Base-by-base conservation (phyloP, 805 yeast genomes). In the Saturnispora serradocipensis region DNA sequence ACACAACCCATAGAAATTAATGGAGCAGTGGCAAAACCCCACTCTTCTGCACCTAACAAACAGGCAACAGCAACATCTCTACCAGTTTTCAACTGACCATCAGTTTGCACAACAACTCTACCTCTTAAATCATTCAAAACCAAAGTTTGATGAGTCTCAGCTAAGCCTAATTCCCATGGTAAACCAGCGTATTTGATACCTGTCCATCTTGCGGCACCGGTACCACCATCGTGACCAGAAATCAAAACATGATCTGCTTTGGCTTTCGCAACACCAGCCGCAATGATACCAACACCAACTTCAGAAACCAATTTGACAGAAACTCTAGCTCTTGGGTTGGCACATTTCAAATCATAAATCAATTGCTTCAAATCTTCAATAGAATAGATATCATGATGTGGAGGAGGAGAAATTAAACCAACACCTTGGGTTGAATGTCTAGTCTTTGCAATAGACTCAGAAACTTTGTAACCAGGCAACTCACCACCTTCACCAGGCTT, bases 401-500 rank as follows among this genome's bases (percentile, higher is more conserved):
- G 99, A 43, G 98, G 98, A 35, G 99, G 99, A 40, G 97, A 88
- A 61, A 93, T 91, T 64, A 91, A 77, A 61, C 98, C 98, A 53
- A 91, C 98, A 63, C 96, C 95, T 32, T 95, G 88, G 32, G 98
- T 91, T 0, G 97, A 89, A 70, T 90, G 97, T 72, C 99, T 82
- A 8, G 97, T 90, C 70, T 86, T 88, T 46, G 96, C 99, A 72
- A 91, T 91, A 46, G 80, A 79, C 53, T 76, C 80, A 27, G 91
- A 79, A 46, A 91, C 99, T 71, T 91, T 91, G 72, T 86, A 86
- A 54, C 96, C 96, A 36, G 97, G 97, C 59, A 89, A 76, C 71
- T 93, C 98, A 77, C 99, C 99, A 77, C 99, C 99, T 75, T 93
- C 98, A 74, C 98, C 99, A 10, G 98, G 98, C 72, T 91, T 91